Base-by-base conservation (phyloP, 2,329 filamentous ascomycete genomes). In the Paraconiothyrium sp. region DNA sequence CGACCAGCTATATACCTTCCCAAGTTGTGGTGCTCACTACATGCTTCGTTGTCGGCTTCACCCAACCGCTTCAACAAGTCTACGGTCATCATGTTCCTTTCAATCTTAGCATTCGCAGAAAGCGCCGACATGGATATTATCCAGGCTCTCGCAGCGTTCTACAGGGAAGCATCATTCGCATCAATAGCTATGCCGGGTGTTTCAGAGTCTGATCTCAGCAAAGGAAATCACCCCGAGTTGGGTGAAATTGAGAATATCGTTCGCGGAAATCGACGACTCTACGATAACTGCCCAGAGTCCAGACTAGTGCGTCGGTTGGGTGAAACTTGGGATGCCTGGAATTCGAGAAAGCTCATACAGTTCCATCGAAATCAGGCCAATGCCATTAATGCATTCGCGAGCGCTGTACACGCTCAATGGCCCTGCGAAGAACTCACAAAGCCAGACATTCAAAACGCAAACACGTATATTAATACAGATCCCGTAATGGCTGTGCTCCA, bases 21-120 rank as follows among this genome's bases (percentile, higher is more conserved):
- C 0, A 20, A 66, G 1, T 4, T 57, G 8, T 76, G 69, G 73
- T 76, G 73, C 54, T 58, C 35, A 11, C 44, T 76, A 1, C 73
- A 77, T 32, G n/a, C 34, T 4, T 24, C 22, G 9, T 37, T 76
- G 1, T 44, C 64, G 1, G 32, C 2, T 4, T n/a, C 27, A 3
- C 14, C 58, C 13, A 4, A 30, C 1, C 14, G 2, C 1, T 54
- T 32, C 37, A 69, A 69, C 16, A 64, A 57, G n/a, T 76, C 67
- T 50, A 57, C 68, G 22, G 54, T 77, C 0, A 59, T 66, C 35
- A 66, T 69, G 2, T 77, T 71, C 68, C 58, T 77, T 0, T 69
- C 72, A 1, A 72, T 72, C 0, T 54, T 70, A 58, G 68, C 72
- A 13, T 78, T 69, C 54, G 58, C 70, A 1, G 16, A 63, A 13